Base-by-base conservation (phyloP, 257 asterid species). In the Solanum neorickii region DNA sequence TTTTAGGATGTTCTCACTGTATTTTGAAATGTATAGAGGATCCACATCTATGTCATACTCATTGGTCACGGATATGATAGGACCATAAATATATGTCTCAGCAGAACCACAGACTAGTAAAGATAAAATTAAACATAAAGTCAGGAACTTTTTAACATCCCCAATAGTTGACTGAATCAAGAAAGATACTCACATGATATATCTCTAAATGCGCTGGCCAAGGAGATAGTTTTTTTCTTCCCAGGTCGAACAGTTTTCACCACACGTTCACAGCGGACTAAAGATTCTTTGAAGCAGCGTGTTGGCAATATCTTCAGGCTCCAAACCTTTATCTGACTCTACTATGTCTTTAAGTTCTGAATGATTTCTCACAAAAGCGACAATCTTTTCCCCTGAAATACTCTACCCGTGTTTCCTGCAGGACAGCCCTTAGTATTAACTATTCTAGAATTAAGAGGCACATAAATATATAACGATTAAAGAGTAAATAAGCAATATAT, bases 141-240 rank as follows among this genome's bases (percentile, higher is more conserved):
- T 27, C 42, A 27, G 41, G 66, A 78, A 27, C 29, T 46, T 47
- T 44, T 16, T 78, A 27, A 47, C 66, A 80, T 27, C 41, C 68
- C 41, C 7, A 29, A 27, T 29, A 47, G 42, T 29, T 80, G 66
- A 80, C 84, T 47, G 42, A 27, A 80, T 27, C 68, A 29, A 86
- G 59, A 83, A 82, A 88, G 84, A 29, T 88, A 92, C 98, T 93
- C 91, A 97, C 99, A 69, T 92, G 88, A 87, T 88, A 97, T 86
- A 97, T 94, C 95, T 95, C 98, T 87, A 97, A 89, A 91, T 97
- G 98, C 2, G 99, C 99, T 84, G 99, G 99, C 99, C 99, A 97
- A 39, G 98, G 94, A 27, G 99, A 97, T 88, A 97, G 89, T 83
- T 97, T 97, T 97, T 87, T 88, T 95, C 95, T 96, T 97, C 73